Conservation (phyloP, 2,329 filamentous ascomycete species). For the Calonectria pauciramosa region DNA sequence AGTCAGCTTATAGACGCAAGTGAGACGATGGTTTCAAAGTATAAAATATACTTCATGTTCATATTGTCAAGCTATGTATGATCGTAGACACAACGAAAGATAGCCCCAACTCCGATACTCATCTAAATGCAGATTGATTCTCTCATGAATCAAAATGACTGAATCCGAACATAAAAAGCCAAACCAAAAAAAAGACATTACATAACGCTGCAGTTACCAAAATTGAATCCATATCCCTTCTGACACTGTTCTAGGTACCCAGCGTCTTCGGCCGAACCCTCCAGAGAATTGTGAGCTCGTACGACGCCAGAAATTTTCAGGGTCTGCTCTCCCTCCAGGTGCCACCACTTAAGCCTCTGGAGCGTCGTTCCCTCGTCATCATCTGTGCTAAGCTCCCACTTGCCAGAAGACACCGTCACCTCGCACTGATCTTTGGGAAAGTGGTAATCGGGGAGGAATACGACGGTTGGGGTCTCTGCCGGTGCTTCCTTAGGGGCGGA, state of each 20-base stretch:
- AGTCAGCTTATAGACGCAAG: not conserved
- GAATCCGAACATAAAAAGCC: not conserved
- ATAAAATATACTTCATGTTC: not conserved
- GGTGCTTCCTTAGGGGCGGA: constrained; percentile 69
- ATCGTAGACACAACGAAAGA: not conserved
- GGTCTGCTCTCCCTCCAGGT: constrained; percentile 85
- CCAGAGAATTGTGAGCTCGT: constrained; percentile 70
- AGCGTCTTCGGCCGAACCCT: constrained; percentile 76
- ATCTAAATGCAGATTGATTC: constrained; percentile 17
- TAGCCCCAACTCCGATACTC: constrained; percentile 16
- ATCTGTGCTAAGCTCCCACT: constrained; percentile 86
- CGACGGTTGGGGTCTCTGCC: constrained; percentile 79
- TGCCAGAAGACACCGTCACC: constrained; percentile 85
- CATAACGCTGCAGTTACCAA: constrained; percentile 67
- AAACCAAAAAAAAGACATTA: constrained; percentile 43
- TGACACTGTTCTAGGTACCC: constrained; percentile 83
- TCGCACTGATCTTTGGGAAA: constrained; percentile 82
- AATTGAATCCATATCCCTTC: constrained; percentile 60
- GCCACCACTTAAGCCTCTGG: constrained; percentile 93
- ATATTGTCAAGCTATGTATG: not conserved
- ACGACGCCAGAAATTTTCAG: constrained; percentile 82
- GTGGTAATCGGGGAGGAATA: constrained; percentile 93
- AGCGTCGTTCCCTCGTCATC: constrained; percentile 77
- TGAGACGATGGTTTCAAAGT: not conserved
- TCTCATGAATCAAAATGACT: constrained; percentile 7